A percentile compares a stretch with the other conserved stretches of the same genome.
Conservation (phyloP, 352 stramenopile genomes). For the Phytophthora aleatoria region DNA sequence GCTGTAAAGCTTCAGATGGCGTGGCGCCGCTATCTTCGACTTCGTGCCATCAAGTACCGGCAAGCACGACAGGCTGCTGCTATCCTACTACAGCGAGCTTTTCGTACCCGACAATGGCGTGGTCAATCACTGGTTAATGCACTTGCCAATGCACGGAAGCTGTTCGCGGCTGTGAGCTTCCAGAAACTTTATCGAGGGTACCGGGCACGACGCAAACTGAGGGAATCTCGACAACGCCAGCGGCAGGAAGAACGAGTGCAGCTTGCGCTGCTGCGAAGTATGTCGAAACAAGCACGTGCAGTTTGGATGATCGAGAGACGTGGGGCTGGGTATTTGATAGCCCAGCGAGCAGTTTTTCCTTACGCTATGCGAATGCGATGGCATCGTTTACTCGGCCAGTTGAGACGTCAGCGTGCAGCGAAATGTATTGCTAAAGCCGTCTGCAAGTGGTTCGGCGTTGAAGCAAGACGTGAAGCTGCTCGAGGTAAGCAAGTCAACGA, state of each 20-base stretch:
- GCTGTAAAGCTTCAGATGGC: constrained; percentile 54
- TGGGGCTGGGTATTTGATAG: constrained; percentile 59
- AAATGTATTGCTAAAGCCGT: constrained; percentile 20
- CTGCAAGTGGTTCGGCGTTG: constrained; percentile 28
- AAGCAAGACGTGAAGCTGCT: constrained; percentile 17
- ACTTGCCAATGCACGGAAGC: constrained; percentile 35
- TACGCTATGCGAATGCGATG: constrained; percentile 46
- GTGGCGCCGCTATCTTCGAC: constrained; percentile 46
- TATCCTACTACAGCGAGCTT: constrained; percentile 41
- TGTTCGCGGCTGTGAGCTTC: constrained; percentile 46
- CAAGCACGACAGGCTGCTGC: constrained; percentile 36
- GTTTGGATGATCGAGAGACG: constrained; percentile 51
- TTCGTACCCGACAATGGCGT: constrained; percentile 39
- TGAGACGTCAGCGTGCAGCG: constrained; percentile 28
- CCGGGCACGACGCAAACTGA: constrained; percentile 26
- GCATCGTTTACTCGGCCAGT: constrained; percentile 20
- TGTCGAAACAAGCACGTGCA: constrained; percentile 42
- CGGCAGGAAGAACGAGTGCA: constrained; percentile 38
- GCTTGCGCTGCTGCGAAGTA: constrained; percentile 42
- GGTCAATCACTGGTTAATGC: constrained; percentile 46
- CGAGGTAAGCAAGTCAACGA: constrained; percentile 21
- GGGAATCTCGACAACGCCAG: constrained; percentile 8
- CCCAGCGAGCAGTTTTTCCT: constrained; percentile 42
- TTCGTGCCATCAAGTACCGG: constrained; percentile 22
- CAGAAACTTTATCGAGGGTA: constrained; percentile 50